Conservation (phyloP, 108 stramenopile genomes). For the Nitzschia inconspicua region DNA sequence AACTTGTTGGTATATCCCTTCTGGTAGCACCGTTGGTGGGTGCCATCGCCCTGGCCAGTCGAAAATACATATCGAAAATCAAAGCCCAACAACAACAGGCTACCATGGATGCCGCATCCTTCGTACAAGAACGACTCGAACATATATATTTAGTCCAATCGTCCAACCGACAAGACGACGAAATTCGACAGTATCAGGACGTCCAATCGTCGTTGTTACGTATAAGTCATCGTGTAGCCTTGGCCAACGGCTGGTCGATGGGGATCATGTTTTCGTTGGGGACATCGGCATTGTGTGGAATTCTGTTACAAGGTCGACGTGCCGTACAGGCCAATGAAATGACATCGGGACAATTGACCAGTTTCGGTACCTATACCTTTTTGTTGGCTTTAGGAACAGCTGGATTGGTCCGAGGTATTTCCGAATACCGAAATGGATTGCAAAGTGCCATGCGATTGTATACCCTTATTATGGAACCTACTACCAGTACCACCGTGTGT, state of each 20-base stretch:
- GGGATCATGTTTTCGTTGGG: conserved; percentile 80
- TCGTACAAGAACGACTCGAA: conserved; percentile 71
- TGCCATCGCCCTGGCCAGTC: conserved; percentile 56
- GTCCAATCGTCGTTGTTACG: conserved; percentile 51
- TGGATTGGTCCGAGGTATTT: conserved; percentile 66
- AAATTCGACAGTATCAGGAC: conserved; percentile 55
- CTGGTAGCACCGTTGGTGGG: conserved; percentile 75
- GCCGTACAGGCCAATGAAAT: conserved; percentile 64
- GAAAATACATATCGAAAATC: conserved; percentile 66
- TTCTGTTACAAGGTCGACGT: conserved; percentile 68
- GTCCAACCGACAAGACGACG: conserved; percentile 62
- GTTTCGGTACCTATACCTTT: conserved; percentile 85
- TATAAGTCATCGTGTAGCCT: conserved; percentile 48
- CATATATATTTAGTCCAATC: conserved; percentile 74
- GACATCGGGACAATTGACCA: conserved; percentile 68
- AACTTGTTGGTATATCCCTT: conserved; percentile 62
- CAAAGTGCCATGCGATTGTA: conserved; percentile 53
- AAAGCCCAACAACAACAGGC: conserved; percentile 57
- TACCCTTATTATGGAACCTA: conserved; percentile 23
- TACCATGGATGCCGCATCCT: conserved; percentile 52
- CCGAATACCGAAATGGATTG: conserved; percentile 60
- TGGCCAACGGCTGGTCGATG: conserved; percentile 78
- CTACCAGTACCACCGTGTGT: not conserved
- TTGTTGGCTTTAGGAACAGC: conserved; percentile 78
- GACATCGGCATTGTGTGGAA: conserved; percentile 64